These are phyloP conservation scores for Gonium pectorale DNA, from an alignment of 139 green algal species.

Conservation along the genomic window DNA sequence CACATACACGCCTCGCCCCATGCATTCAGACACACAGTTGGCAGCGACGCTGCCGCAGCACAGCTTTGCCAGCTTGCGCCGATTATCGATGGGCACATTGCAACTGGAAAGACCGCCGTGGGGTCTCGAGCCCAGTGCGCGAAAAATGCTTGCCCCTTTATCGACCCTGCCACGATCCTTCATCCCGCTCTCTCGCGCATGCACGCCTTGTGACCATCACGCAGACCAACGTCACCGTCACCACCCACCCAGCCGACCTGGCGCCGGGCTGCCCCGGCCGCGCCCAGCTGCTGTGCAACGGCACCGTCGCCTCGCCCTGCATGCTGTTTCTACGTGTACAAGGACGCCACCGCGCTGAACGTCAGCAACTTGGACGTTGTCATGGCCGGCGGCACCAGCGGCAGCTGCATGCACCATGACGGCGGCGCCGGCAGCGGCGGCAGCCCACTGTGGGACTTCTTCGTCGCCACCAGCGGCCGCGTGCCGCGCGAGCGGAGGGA, in stretches of 20 bases:
- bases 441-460: constrained; percentile 31
- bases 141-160: too few relatives aligned
- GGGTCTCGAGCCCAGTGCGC: too few relatives aligned
- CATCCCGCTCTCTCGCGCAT: too few relatives aligned
- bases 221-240: constrained; percentile 24
- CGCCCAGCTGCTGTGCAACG: not conserved
- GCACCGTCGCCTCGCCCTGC: not conserved
- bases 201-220: not conserved
- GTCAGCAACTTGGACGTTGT: constrained; percentile 19
- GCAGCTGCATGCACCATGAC: constrained; percentile 26
- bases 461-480: not conserved
- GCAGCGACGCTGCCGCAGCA: too few relatives aligned
- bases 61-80: too few relatives aligned
- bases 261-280: too few relatives aligned
- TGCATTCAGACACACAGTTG: too few relatives aligned
- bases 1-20: too few relatives aligned
- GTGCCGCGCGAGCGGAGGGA: too few relatives aligned
- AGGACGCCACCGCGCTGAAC: not conserved
- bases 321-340: constrained; percentile 27
- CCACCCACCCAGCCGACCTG: constrained; percentile 25
- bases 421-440: constrained; percentile 18
- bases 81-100: too few relatives aligned
- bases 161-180: too few relatives aligned
- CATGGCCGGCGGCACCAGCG: not conserved
- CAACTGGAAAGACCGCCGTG: too few relatives aligned